Base-by-base conservation (phyloP, 2,329 filamentous ascomycete species). In the Fragosphaeria purpurea region DNA sequence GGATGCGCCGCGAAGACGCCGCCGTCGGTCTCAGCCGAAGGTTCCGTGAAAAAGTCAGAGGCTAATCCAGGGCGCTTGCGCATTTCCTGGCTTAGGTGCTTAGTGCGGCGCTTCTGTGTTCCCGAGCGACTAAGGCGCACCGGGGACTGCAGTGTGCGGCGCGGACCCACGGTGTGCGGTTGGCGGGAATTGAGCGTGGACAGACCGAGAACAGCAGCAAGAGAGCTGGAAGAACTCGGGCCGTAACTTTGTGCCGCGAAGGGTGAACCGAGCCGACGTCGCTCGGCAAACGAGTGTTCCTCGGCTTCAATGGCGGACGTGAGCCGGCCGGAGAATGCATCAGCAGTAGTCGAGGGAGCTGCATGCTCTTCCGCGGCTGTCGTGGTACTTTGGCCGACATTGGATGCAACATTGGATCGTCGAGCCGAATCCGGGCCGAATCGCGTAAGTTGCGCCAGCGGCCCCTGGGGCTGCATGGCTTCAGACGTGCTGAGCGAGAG, bases 401-500 rank as follows among this genome's bases (percentile, higher is more conserved):
- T 22, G 9, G 49, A 46, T 9, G 40, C 41, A 22, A 34, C 5
- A n/a, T 44, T 34, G 31, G 47, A 35, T 13, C 47, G 13, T 8
- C 46, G 47, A 6, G 34, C 35, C 49, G 62, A 52, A 31, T 50
- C 50, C 11, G 54, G 48, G 5, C 43, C 48, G 5, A 53, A 75
- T 49, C 67, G 67, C n/a, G 77, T 74, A 41, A 84, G 70, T 57
- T 78, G 76, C 3, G 80, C 80, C 50, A 85, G 60, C 8, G 80
- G 78, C 3, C 79, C 80, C 48, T 77, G 68, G 0, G 74, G 76
- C 57, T 83, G 76, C 82, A 85, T 85, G 2, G 74, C 74, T 41
- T 82, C 78, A 2, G 80, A 74, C 1, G 81, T 84, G 65, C 78
- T 82, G 34, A 83, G 67, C 1, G 74, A 71, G 48, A 85, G 69